Conservation (phyloP, 2,329 filamentous ascomycete species). For the Metarhizium brunneum region DNA sequence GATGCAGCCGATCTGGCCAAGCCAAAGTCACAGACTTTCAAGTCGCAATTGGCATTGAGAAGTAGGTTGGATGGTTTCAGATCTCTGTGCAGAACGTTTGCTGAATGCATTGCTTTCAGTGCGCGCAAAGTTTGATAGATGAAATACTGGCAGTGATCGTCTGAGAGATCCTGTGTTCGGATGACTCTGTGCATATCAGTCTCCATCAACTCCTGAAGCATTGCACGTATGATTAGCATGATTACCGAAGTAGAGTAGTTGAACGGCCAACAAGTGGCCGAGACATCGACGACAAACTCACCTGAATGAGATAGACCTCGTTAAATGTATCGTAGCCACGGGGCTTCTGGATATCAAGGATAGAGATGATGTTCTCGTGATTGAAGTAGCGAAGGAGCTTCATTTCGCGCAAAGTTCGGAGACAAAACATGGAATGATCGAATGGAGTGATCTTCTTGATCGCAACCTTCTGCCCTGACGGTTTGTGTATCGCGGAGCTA, state of each 20-base stretch:
- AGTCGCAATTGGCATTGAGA: slow-evolving; percentile 95
- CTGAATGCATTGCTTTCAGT: slow-evolving; percentile 98
- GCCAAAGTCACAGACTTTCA: slow-evolving; percentile 98
- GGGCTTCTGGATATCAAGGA: slow-evolving; percentile 97
- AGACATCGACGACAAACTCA: slow-evolving; percentile 30
- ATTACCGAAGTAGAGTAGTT: not conserved
- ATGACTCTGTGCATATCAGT: slow-evolving; percentile 99
- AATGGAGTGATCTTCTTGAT: slow-evolving; percentile 99
- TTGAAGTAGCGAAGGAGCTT: slow-evolving; percentile 98
- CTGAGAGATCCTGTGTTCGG: slow-evolving; percentile 93
- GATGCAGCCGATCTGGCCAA: slow-evolving; percentile 91
- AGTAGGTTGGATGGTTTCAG: slow-evolving; percentile 95
- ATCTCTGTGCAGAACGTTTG: slow-evolving; percentile 94
- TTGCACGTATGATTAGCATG: not conserved
- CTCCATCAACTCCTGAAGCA: slow-evolving; percentile 84
- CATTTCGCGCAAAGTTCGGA: slow-evolving; percentile 96
- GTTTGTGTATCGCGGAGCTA: slow-evolving; percentile 96
- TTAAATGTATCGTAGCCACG: slow-evolving; percentile 93
- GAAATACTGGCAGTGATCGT: slow-evolving; percentile 99
- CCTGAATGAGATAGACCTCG: slow-evolving; percentile 97
- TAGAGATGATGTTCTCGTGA: slow-evolving; percentile 99
- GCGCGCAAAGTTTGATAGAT: slow-evolving; percentile 98
- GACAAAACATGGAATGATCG: slow-evolving; percentile 97
- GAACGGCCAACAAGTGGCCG: not conserved
- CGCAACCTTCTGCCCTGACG: slow-evolving; percentile 93